phyloP scores from a whole-genome alignment of 257 asterid species.

The Datura wrightii region DNA sequence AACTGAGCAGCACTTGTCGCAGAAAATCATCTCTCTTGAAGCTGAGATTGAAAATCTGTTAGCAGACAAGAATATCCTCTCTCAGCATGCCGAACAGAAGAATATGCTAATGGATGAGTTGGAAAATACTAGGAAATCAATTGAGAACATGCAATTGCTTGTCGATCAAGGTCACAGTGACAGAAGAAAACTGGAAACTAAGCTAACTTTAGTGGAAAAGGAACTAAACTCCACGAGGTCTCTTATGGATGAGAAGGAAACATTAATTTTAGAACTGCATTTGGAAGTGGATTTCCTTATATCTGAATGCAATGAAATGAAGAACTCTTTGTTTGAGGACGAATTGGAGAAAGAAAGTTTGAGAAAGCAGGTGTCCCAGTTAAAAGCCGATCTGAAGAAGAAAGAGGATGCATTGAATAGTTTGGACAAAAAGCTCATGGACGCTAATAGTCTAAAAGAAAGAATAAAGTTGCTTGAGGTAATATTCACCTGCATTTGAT shows the following conservation, averaged over 20 bases:
- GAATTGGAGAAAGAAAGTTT: slow-evolving; percentile 69
- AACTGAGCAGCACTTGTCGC: slow-evolving; percentile 12
- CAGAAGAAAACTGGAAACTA: slow-evolving; percentile 55
- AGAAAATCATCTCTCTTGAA: slow-evolving; percentile 6
- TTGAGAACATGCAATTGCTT: slow-evolving; percentile 54
- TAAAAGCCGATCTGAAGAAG: slow-evolving; percentile 61
- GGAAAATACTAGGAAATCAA: slow-evolving; percentile 51
- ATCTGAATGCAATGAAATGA: slow-evolving; percentile 51
- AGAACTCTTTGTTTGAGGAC: slow-evolving; percentile 44
- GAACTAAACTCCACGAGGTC: slow-evolving; percentile 49
- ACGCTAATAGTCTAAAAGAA: slow-evolving; percentile 58
- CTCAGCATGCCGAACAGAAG: slow-evolving; percentile 50
- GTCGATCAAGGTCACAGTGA: slow-evolving; percentile 54
- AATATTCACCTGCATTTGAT: slow-evolving; percentile 37
- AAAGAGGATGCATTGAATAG: slow-evolving; percentile 61
- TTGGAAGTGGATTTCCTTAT: slow-evolving; percentile 57
- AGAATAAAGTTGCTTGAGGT: slow-evolving; percentile 87
- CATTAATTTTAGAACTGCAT: slow-evolving; percentile 46
- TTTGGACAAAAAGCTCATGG: slow-evolving; percentile 66
- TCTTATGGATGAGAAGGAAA: slow-evolving; percentile 64
- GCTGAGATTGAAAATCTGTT: slow-evolving; percentile 15
- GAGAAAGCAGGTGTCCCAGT: slow-evolving; percentile 55
- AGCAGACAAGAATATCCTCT: slow-evolving; percentile 34
- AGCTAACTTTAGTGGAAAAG: slow-evolving; percentile 43
- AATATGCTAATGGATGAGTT: slow-evolving; percentile 53